These are phyloP conservation scores for Boletus coccyginus DNA, from an alignment of 768 basidiomycete genomes.

Conservation along the genomic window DNA sequence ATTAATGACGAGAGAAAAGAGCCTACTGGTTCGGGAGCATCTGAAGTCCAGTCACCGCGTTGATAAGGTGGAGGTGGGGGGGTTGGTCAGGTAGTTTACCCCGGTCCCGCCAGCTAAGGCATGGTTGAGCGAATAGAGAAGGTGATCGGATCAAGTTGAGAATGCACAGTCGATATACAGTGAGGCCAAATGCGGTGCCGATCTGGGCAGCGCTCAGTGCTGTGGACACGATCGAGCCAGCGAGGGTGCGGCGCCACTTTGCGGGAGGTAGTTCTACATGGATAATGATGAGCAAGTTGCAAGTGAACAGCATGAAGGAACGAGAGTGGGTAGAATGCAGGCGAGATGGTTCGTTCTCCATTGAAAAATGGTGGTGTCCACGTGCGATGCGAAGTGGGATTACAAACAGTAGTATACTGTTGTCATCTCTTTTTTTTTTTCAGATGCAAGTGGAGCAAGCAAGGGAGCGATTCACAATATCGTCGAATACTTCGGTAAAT, in stretches of 20 bases:
- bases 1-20: neutral
- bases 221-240: conserved; percentile 79
- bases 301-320: conserved; percentile 32
- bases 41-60: conserved; percentile 56
- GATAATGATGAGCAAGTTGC: conserved; percentile 43
- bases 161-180: conserved; percentile 81
- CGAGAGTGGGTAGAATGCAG: conserved; percentile 7
- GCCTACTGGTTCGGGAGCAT: conserved; percentile 35
- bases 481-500: conserved; percentile 45
- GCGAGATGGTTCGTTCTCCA: conserved; percentile 15
- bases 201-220: conserved; percentile 84
- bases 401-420: too few species aligned
- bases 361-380: conserved; percentile 12
- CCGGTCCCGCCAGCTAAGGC: too few species aligned
- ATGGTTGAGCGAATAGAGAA: neutral
- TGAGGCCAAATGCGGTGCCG: conserved; percentile 82
- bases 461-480: conserved; percentile 33
- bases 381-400: conserved; percentile 19
- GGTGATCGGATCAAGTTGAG: neutral
- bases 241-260: conserved; percentile 78
- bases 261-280: conserved; percentile 72
- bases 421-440: too few species aligned
- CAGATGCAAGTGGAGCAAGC: too few species aligned
- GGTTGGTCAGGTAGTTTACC: conserved; percentile 52
- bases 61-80: conserved; percentile 70